Base-by-base conservation (phyloP, 163 green algal species). In the Volvox carteri region DNA sequence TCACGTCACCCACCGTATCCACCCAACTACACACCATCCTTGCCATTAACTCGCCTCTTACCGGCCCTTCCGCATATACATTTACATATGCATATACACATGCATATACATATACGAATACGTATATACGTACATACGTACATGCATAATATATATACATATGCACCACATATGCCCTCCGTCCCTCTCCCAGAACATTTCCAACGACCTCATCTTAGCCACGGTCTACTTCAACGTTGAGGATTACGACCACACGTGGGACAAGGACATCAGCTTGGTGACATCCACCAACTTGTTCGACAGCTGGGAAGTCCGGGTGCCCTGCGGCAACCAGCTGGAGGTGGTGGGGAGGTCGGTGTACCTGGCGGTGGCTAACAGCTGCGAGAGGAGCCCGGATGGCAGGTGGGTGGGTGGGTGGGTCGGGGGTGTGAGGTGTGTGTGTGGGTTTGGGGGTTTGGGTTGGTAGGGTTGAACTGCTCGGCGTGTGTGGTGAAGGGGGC, bases 301-400 rank as follows among this genome's bases (percentile, higher is more conserved):
- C 52, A 23, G 16, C 70, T 80, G 68, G 42, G 41, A 5, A 12
- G 72, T 42, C 30, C 85, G 90, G 18, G 92, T 98, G 41, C 91
- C 92, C 42, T 99, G 97, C 85, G 97, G 96, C 81, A 99, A 99
- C 91, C 95, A 98, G 91, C 98, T 99, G 90, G 97, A 99, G 94
- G 83, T 90, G 50, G 46, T 85, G 52, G 56, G 77, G 0, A 12
- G 86, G 50, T 83, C 75, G 94, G 90, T 99, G 19, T 99, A 97
- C 90, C 90, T 99, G 79, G 97, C 97, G 0, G 90, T 97, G 56
- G 93, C 95, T 11, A 95, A 95, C 85, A 90, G 93, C 76, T 98
- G 95, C 88, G 94, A 95, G 0, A 86, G 92, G 16, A 92, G 95
- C 65, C 92, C 95, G 2, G 84, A 96, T 46, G 95, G 95, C 93